Base-by-base conservation (phyloP, 768 basidiomycete genomes). In the Boletus rubescentipes region DNA sequence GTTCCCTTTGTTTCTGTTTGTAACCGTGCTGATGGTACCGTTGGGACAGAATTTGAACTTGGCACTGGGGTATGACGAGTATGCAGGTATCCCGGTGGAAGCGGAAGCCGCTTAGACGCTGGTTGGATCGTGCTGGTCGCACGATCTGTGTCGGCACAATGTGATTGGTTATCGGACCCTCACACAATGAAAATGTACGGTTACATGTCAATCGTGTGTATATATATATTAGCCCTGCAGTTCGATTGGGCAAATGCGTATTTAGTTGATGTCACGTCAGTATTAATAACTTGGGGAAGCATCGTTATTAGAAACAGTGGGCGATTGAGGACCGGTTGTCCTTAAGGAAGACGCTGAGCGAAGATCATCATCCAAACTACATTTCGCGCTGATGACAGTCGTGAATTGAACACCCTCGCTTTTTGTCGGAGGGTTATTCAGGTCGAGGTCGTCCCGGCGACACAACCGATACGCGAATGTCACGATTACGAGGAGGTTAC, bases 21-120 rank as follows among this genome's bases (percentile, higher is more conserved):
- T 18, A 26, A 26, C 26, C 23, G 4, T 39, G 49, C 49, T 61
- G 36, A 59, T 9, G 40, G 15, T 37, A 30, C 3, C 21, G 16
- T 10, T 39, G n/a, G 15, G 16, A 9, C 61, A 94, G 88, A 97
- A 97, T 69, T 73, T 97, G 67, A 97, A 96, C 74, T 77, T 96
- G 47, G 86, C 91, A 3, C 79, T 97, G 32, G 93, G 93, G 9
- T 90, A 87, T 58, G 89, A 92, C 50, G 93, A 95, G 64, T 86
- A 82, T 59, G 82, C 82, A 5, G 93, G 93, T 3, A 91, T 95
- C 54, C 85, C 87, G 5, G 48, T 68, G 6, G 55, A 68, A 9
- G 45, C 31, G 3, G 43, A 53, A 18, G 34, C 9, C 3, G 51
- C 38, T 23, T 65, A 65, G 51, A 18, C 2, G 8, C 21, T 16